Conservation (phyloP, 345 rosid species). For the Murraya koenigii region DNA sequence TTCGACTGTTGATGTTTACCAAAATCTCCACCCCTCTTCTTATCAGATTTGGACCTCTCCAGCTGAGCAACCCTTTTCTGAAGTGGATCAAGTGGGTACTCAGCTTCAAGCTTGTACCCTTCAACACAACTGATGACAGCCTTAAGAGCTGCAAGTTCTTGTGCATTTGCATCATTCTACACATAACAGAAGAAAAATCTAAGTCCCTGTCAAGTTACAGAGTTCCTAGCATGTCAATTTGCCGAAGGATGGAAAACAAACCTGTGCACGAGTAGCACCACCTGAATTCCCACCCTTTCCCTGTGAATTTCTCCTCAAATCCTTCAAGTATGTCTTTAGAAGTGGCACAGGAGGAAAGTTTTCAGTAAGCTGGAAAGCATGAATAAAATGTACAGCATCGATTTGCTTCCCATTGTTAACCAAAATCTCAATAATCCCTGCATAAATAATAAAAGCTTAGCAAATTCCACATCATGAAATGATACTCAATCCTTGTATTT, state of each 20-base stretch:
- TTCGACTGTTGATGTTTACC: slow-evolving; percentile 38
- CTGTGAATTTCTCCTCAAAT: slow-evolving; percentile 53
- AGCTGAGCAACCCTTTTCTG: slow-evolving; percentile 50
- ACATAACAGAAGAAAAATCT: neutral
- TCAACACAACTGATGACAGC: slow-evolving; percentile 47
- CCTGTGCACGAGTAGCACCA: slow-evolving; percentile 38
- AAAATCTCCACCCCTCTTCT: slow-evolving; percentile 39
- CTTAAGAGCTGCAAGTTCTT: slow-evolving; percentile 52
- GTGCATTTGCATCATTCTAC: slow-evolving; percentile 45
- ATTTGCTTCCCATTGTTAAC: slow-evolving; percentile 45
- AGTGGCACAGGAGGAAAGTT: slow-evolving; percentile 55
- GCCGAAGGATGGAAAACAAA: slow-evolving; percentile 11
- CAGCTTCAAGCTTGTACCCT: slow-evolving; percentile 51
- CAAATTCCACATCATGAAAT: neutral
- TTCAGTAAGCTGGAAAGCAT: slow-evolving; percentile 52
- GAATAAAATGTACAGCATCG: slow-evolving; percentile 55
- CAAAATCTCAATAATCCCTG: slow-evolving; percentile 50
- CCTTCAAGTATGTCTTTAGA: slow-evolving; percentile 52
- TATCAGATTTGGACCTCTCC: slow-evolving; percentile 45
- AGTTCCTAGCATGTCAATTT: neutral
- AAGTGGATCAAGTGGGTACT: slow-evolving; percentile 57
- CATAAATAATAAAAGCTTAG: slow-evolving; percentile 12
- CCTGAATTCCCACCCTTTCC: slow-evolving; percentile 34
- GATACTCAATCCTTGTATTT: neutral
- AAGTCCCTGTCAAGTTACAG: neutral